Evolutionary conservation across 164 flowering plant species (phyloP), one percentile per base, ranked within the genome.

Genomic region (Aristolochia contorta): DNA sequence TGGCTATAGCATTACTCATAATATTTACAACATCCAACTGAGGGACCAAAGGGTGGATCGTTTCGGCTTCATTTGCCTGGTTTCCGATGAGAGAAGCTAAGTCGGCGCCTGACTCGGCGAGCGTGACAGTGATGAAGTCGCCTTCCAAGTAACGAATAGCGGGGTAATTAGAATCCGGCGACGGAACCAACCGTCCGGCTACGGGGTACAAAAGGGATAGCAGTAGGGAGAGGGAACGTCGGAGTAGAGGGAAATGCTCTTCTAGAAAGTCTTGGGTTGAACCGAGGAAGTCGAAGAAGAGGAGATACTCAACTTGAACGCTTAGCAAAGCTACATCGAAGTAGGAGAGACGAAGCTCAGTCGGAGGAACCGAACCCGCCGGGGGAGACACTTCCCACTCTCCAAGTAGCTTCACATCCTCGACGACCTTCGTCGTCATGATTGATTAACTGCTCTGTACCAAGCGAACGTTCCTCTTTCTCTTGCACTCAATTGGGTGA

Each of bases 131-230:
- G 51, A 79, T 62, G 2, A 74, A 70, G 54, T 79, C 77, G 1
- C 75, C 77, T 7, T 64, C 64, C 20, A 7, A 16, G 69, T 64
- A 78, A 37, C 58, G 45, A 47, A 79, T 41, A 15, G 12, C 24
- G 23, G 30, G 30, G 30, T 27, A 27, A 27, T 27, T 27, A 27
- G 23, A 12, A 47, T 64, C 56, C 0, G 69, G 64, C 2, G 73
- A 70, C 41, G 46, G 61, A 1, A 65, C 33, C 12, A 77, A 57
- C 9, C 68, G 71, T 1, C 75, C 79, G 16, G 80, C 77, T 21
- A 77, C 49, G 4, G 80, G 76, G 54, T 58, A 77, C 57, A 76
- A 82, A 60, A 67, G 71, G 20, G 54, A 62, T 60, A 82, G 83
- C 53, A 79, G 37, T 30, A 74, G 67, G 54, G 77, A 65, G 33